Evolutionary conservation across 2,329 filamentous ascomycete genomes (phyloP).

Genomic region (Exophiala mesophila): DNA sequence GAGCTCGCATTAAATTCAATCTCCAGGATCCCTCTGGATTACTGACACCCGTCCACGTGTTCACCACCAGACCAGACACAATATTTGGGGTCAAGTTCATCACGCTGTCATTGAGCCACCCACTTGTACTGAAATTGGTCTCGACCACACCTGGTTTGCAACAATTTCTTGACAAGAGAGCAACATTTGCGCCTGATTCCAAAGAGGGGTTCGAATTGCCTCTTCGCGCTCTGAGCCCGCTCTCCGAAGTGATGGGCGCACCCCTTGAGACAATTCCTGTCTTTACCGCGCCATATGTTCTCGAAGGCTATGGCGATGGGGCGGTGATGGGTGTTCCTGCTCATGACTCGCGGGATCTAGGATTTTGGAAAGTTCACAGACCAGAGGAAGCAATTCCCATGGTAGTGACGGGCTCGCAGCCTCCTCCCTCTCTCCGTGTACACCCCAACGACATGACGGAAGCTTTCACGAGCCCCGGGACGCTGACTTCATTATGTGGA

Average conservation of each 20-base stretch:
- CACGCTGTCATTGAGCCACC: constrained; percentile 69
- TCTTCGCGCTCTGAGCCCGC: constrained; percentile 60
- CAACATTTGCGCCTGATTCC: constrained; percentile 51
- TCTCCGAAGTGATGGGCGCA: constrained; percentile 51
- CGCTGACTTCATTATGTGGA: constrained; percentile 63
- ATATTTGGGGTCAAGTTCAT: constrained; percentile 83
- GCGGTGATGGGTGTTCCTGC: constrained; percentile 90
- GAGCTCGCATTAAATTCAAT: constrained; percentile 67
- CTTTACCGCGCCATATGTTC: constrained; percentile 78
- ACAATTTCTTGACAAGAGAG: constrained; percentile 58
- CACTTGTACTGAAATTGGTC: constrained; percentile 60
- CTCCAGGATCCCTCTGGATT: constrained; percentile 37
- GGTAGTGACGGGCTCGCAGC: constrained; percentile 46
- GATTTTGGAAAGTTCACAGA: constrained; percentile 70
- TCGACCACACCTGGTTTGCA: constrained; percentile 57
- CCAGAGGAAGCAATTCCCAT: constrained; percentile 55
- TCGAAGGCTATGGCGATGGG: constrained; percentile 79
- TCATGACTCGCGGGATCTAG: constrained; percentile 72
- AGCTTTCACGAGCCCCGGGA: constrained; percentile 62
- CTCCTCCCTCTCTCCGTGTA: not conserved
- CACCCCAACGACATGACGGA: constrained; percentile 34
- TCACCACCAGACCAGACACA: constrained; percentile 80
- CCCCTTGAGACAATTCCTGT: constrained; percentile 60
- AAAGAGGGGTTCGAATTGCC: constrained; percentile 64
- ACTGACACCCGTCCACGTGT: constrained; percentile 53